phyloP scores from a whole-genome alignment of 768 basidiomycete genomes.

The Xanthoconium stramineum region DNA sequence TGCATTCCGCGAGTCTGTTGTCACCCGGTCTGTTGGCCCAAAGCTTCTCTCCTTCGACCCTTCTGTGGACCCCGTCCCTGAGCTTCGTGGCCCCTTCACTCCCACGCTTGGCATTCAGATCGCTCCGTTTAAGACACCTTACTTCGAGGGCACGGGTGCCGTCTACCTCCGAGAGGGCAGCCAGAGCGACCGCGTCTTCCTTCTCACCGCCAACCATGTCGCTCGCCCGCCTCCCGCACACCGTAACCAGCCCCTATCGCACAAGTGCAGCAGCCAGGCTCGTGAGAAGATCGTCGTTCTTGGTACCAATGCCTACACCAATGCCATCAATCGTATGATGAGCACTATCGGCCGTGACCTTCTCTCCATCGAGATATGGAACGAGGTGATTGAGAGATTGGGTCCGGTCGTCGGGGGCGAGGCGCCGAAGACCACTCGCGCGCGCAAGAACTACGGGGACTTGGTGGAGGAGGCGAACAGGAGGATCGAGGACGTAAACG shows the following conservation, averaged over 20 bases:
- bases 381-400: neutral
- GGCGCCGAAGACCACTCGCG: neutral
- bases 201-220: neutral
- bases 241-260: neutral
- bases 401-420: neutral
- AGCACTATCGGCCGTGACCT: neutral
- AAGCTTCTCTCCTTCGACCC: neutral
- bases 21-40: neutral
- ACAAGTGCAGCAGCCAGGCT: neutral
- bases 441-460: neutral
- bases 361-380: neutral
- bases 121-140: neutral
- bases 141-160: slow-evolving; percentile 1
- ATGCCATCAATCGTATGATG: neutral
- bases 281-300: neutral
- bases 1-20: neutral
- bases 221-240: neutral
- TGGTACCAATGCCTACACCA: neutral
- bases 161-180: neutral
- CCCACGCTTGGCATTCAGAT: neutral
- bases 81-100: neutral
- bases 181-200: neutral
- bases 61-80: neutral
- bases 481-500: neutral
- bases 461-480: neutral